Evolutionary conservation across 1,139 yeast genomes (phyloP).

Genomic region (Protomyces macrosporus): DNA sequence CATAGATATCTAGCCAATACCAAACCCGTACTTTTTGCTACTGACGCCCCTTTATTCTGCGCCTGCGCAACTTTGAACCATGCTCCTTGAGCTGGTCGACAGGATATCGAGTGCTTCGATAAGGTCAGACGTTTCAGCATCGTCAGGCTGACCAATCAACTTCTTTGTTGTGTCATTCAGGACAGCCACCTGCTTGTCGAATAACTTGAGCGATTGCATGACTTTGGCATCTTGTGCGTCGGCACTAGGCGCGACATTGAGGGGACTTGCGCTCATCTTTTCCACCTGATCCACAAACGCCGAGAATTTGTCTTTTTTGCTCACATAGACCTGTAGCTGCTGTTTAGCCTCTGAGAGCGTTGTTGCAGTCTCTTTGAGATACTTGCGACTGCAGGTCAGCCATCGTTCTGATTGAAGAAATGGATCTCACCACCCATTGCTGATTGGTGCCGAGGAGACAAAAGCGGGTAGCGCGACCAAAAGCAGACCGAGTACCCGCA

Average conservation of each 20-base stretch:
- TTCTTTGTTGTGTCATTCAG: background rate
- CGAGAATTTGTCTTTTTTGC: background rate
- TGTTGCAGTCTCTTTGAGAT: background rate
- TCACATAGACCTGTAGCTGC: background rate
- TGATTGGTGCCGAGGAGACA: too few species aligned
- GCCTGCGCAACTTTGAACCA: too few species aligned
- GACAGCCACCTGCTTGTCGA: background rate
- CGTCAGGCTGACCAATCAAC: background rate
- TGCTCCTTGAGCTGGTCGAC: background rate
- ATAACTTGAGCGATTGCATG: background rate
- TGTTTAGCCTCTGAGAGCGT: background rate
- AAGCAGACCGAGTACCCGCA: too few species aligned
- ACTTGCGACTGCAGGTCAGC: background rate
- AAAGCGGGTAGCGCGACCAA: too few species aligned
- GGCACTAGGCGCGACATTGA: background rate
- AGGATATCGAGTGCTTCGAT: background rate
- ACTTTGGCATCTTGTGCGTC: background rate
- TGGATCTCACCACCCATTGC: too few species aligned
- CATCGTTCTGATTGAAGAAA: too few species aligned
- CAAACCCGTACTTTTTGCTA: too few species aligned
- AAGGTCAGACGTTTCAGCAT: background rate
- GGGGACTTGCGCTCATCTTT: background rate
- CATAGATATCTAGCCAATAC: background rate
- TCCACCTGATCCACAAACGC: background rate
- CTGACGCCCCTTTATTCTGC: too few species aligned